Evolutionary conservation across 768 basidiomycete genomes (phyloP), one percentile per base, ranked within the genome.

Genomic region (Boletellus ananas): DNA sequence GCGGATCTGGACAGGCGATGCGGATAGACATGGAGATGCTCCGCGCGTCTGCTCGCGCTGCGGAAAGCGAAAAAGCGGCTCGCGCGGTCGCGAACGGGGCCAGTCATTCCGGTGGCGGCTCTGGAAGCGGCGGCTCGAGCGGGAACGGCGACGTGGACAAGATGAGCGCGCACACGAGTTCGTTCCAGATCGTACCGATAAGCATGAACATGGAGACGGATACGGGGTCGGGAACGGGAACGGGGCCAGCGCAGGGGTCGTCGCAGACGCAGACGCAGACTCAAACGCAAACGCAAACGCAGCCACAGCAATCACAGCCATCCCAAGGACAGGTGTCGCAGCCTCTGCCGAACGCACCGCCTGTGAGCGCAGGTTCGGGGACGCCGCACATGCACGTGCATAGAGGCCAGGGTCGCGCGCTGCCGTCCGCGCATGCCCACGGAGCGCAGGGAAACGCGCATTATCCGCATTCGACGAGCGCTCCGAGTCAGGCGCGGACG

Each of bases 11-110:
- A 4, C 67, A 66, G 6, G 47, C 52, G 4, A 75, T 75, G 25
- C 77, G 73, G 29, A 87, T 90, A 49, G 85, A 88, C 61, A 74
- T 90, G 66, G 87, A 89, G 54, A 88, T 79, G 37, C 71, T 90
- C 42, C 83, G 87, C 11, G 85, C 84, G 23, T 89, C 84, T 39
- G 79, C 83, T 1, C 69, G 81, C n/a, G 81, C 82, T 5, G 77
- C 78, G 11, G 79, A 82, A 43, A 62, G 14, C 34, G 65, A 67
- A 44, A 68, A 68, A 3, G 58, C 57, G 2, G 44, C 67, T 49
- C 54, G 56, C 35, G 47, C 67, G 54, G 56, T 70, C 66, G 54
- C 65, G 50, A 35, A 52, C 48, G 36, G 71, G 63, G 37, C 56
- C 63, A 23, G 6, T 23, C 29, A 52, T 61, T 2, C 72, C 65